Conservation (phyloP, 2,329 filamentous ascomycete genomes). For the Tympanopsis confertula region DNA sequence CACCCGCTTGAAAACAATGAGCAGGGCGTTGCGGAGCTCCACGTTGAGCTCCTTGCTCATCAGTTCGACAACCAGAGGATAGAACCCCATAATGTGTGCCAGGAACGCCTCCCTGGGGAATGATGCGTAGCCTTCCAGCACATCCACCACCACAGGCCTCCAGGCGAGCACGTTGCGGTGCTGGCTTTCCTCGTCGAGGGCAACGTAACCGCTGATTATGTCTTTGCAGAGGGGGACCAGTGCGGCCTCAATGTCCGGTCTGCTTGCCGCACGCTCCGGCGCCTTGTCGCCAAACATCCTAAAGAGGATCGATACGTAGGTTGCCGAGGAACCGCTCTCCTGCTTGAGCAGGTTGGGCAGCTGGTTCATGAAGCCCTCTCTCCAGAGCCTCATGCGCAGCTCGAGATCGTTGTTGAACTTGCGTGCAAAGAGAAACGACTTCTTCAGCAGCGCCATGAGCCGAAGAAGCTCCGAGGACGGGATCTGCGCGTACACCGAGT, state of each 20-base stretch:
- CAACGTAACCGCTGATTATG: slow-evolving; percentile 75
- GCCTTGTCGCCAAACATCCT: slow-evolving; percentile 91
- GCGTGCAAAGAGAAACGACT: slow-evolving; percentile 90
- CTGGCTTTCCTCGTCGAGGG: slow-evolving; percentile 88
- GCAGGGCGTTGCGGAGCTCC: slow-evolving; percentile 69
- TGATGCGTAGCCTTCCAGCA: slow-evolving; percentile 79
- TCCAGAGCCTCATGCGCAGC: slow-evolving; percentile 83
- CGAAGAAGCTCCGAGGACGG: slow-evolving; percentile 80
- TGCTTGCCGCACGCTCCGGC: slow-evolving; percentile 67
- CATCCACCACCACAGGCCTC: slow-evolving; percentile 93
- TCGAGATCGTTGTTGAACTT: slow-evolving; percentile 98
- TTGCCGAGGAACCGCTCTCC: slow-evolving; percentile 82
- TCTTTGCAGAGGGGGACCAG: slow-evolving; percentile 89
- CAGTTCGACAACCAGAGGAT: slow-evolving; percentile 73
- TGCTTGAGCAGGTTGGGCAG: slow-evolving; percentile 96
- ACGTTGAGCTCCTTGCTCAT: slow-evolving; percentile 68
- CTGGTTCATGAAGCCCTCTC: slow-evolving; percentile 99
- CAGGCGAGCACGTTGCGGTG: slow-evolving; percentile 94
- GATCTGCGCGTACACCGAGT: slow-evolving; percentile 85
- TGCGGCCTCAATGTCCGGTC: slow-evolving; percentile 77
- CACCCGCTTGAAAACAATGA: slow-evolving; percentile 67
- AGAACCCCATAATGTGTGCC: slow-evolving; percentile 71
- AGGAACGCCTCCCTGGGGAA: slow-evolving; percentile 74
- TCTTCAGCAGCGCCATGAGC: slow-evolving; percentile 88
- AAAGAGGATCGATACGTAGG: slow-evolving; percentile 91